Evolutionary conservation across 164 flowering plant genomes (phyloP).

Genomic region (Brasenia schreberi): DNA sequence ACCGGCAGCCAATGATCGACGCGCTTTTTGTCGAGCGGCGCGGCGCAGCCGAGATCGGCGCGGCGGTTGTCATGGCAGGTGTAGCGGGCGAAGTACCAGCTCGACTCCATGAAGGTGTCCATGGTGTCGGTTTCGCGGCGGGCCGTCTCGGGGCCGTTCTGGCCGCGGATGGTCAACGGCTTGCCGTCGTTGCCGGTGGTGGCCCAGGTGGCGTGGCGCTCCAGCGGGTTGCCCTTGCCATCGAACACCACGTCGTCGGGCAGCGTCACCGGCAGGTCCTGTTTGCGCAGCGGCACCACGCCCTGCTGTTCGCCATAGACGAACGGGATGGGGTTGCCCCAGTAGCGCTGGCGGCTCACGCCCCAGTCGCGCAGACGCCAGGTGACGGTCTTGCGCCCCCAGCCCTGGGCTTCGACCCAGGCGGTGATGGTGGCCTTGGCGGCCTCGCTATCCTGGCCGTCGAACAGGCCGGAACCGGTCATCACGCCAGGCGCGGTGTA

Average conservation of each 20-base stretch:
- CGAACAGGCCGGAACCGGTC: background rate
- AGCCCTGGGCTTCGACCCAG: background rate
- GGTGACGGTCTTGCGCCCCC: background rate
- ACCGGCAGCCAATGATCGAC: background rate
- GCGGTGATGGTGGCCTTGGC: background rate
- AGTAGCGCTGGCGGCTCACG: background rate
- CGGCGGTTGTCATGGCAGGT: background rate
- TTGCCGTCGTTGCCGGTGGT: background rate
- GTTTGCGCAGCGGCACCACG: background rate
- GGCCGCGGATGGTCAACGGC: background rate
- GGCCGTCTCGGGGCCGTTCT: background rate
- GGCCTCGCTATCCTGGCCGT: background rate
- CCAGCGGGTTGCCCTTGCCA: background rate
- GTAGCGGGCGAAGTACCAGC: background rate
- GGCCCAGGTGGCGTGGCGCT: too few relatives aligned
- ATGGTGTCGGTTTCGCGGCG: background rate
- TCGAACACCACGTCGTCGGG: background rate
- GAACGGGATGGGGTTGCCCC: background rate
- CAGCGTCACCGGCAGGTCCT: background rate
- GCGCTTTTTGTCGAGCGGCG: background rate
- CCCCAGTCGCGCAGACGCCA: constrained; percentile 1
- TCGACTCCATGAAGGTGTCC: background rate
- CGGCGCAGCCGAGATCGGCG: too few relatives aligned
- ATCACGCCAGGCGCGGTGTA: background rate
- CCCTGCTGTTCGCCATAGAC: background rate